These are phyloP conservation scores for Amanita phalloides DNA, from an alignment of 768 basidiomycete species.

Conservation along the genomic window DNA sequence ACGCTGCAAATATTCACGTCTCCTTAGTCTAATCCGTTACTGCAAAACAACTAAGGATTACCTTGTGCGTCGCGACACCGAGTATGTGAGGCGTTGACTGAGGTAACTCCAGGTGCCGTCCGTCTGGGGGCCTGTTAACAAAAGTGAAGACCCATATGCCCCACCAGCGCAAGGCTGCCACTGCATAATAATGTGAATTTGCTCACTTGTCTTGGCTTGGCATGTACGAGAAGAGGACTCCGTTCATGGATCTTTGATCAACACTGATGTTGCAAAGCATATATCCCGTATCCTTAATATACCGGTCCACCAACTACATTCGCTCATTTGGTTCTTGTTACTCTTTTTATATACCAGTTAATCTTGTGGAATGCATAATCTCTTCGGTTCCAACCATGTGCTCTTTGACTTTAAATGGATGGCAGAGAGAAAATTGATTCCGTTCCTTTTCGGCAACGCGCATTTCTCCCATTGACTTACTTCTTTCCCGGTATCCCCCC, in stretches of 20 bases:
- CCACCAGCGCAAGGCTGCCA: conserved; percentile 67
- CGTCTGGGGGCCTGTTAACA: conserved; percentile 88
- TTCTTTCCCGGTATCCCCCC: background rate
- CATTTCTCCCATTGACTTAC: background rate
- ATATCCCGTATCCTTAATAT: conserved; percentile 17
- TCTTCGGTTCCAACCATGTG: background rate
- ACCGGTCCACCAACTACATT: conserved; percentile 9
- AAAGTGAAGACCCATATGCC: conserved; percentile 89
- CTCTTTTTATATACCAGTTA: background rate
- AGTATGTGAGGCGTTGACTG: conserved; percentile 7
- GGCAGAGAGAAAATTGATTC: background rate
- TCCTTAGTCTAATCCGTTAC: conserved; percentile 75
- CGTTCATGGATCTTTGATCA: background rate
- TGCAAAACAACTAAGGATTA: conserved; percentile 92
- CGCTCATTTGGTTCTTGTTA: conserved; percentile 6
- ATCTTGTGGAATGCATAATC: background rate
- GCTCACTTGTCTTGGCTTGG: background rate
- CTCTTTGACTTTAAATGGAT: too few species aligned
- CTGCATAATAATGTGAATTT: conserved; percentile 58
- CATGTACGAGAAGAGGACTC: background rate
- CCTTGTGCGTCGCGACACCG: conserved; percentile 42
- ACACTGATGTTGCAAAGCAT: conserved; percentile 8
- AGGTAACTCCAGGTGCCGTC: conserved; percentile 59
- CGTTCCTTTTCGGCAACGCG: background rate
- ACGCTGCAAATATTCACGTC: background rate